Conservation (phyloP, 352 stramenopile genomes). For the Ophiocytium majus region DNA sequence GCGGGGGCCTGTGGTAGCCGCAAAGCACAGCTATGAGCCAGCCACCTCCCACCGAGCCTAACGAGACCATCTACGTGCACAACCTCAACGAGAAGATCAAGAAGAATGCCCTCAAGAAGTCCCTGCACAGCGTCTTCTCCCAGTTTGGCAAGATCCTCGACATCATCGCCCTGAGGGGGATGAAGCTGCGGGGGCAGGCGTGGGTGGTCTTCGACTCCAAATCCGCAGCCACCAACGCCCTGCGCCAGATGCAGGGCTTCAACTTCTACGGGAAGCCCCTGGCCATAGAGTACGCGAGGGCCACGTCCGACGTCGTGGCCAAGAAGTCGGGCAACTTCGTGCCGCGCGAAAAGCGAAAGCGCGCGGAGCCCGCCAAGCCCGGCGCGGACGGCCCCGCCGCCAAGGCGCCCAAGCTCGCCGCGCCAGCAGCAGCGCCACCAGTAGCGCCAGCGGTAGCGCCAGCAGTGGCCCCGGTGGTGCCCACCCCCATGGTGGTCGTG, state of each 20-base stretch:
- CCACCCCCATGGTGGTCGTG: neutral
- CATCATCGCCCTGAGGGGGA: constrained; percentile 76
- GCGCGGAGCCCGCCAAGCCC: constrained; percentile 30
- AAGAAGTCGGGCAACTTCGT: constrained; percentile 52
- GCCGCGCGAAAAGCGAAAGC: constrained; percentile 48
- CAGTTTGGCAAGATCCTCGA: constrained; percentile 86
- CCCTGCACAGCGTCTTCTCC: constrained; percentile 79
- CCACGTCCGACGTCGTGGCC: constrained; percentile 47
- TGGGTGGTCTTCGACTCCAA: constrained; percentile 87
- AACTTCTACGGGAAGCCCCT: constrained; percentile 80
- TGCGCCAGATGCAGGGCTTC: constrained; percentile 78
- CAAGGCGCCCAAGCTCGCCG: neutral
- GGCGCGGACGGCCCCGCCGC: neutral
- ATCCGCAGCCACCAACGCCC: constrained; percentile 74
- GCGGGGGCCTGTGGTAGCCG: too few species aligned
- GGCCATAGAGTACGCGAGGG: constrained; percentile 65
- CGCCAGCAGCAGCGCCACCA: neutral
- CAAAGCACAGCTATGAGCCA: too few species aligned
- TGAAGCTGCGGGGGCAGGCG: constrained; percentile 74
- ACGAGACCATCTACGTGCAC: constrained; percentile 86
- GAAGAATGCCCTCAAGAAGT: constrained; percentile 77
- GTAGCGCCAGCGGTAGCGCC: neutral
- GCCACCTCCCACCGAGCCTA: too few species aligned
- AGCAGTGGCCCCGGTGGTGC: neutral
- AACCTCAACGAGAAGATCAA: constrained; percentile 93